Evolutionary conservation across 176 grass and related monocot species (phyloP).

Genomic region (Hordeum marinum): DNA sequence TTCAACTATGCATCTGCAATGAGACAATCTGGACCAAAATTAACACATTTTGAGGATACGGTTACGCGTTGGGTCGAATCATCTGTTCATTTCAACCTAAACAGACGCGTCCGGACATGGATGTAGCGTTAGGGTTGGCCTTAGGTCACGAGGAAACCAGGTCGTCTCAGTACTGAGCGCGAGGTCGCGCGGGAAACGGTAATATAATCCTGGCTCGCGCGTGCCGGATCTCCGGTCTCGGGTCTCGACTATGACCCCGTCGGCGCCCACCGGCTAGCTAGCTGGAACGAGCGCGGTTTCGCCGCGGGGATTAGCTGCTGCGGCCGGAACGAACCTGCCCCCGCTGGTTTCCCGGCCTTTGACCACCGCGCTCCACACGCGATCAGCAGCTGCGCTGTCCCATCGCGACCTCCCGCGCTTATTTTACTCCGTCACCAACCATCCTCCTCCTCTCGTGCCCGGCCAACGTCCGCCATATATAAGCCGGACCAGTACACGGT

Average conservation of each 20-base stretch:
- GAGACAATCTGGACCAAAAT: too few species aligned
- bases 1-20: too few species aligned
- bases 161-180: background rate
- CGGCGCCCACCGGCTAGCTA: background rate
- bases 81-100: too few species aligned
- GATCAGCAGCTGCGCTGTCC: background rate
- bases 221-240: background rate
- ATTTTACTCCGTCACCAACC: background rate
- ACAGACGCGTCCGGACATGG: too few species aligned
- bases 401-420: background rate
- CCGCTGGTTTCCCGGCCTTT: background rate
- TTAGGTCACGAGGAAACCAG: background rate
- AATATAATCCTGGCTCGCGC: background rate
- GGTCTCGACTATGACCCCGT: background rate
- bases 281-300: background rate
- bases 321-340: background rate
- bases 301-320: background rate
- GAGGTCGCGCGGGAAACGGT: too few species aligned
- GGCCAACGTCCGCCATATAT: background rate
- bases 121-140: too few species aligned
- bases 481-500: background rate
- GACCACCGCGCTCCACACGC: conserved; percentile 13
- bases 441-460: background rate
- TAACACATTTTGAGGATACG: too few species aligned
- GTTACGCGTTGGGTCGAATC: too few species aligned